Evolutionary conservation across 768 basidiomycete genomes (phyloP), one percentile per base, ranked within the genome.

Genomic region (Russula dissimulans): DNA sequence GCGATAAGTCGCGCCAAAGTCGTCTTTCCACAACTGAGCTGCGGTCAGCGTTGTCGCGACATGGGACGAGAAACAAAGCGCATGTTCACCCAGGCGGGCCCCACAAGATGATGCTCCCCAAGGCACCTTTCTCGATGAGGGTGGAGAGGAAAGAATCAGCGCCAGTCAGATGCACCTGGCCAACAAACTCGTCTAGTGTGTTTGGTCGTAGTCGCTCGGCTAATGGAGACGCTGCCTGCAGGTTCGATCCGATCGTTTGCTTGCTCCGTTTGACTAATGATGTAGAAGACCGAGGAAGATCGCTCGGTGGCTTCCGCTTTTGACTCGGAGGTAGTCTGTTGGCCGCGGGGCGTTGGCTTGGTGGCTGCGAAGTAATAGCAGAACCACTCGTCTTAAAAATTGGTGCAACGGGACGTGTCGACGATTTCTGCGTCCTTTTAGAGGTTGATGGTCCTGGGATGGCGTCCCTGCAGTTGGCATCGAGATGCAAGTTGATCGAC

Each of bases 1-100:
- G 91, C 88, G 7, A 92, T 74, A 15, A 94, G 71, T 63, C 89
- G 76, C 0, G 90, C 88, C 29, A 92, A 72, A 0, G 89, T 91
- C 3, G 86, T 90, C 72, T 87, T 89, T 14, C 87, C 86, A 66
- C 82, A 85, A 31, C 83, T 85, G 26, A 48, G 8, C 17, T 9
- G 39, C 0, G 10, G 51, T 55, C 44, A 56, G 14, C 43, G 14
- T 44, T 49, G 29, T 36, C 54, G 52, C 56, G 12, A 54, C 66
- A 9, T 26, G n/a, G 8, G 39, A 34, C 32, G 36, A 44, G 8
- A 12, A 18, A 14, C 34, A 6, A 12, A 29, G 39, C 18, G n/a
- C 9, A 15, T 26, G 10, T 71, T 61, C 64, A 81, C 83, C 86
- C 87, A 4, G 87, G 86, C 22, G 87, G 87, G 2, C 87, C 87